These are phyloP conservation scores for Trichomonas vaginalis DNA, from an alignment of 208 protist species.

Conservation along the genomic window DNA sequence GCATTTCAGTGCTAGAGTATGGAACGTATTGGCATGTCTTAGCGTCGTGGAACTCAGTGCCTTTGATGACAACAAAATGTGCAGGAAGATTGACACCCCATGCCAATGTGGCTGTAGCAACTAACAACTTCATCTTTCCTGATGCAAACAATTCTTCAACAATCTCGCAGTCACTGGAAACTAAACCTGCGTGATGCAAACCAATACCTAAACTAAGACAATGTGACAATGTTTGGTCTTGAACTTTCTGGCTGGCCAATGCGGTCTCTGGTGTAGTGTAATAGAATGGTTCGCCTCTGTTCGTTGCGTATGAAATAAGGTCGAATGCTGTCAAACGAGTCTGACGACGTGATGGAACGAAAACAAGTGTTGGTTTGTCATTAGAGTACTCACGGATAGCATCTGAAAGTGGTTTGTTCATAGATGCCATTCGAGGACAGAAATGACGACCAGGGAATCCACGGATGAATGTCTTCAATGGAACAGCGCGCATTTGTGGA, in stretches of 20 bases:
- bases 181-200: constrained; percentile 90
- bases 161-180: constrained; percentile 46
- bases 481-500: constrained; percentile 30
- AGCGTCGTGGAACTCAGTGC: constrained; percentile 95
- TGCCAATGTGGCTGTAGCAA: constrained; percentile 97
- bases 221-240: constrained; percentile 50
- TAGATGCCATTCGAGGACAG: constrained; percentile 93
- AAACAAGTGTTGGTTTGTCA: constrained; percentile 87
- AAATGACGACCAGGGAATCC: constrained; percentile 87
- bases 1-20: constrained; percentile 94
- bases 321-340: background rate
- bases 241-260: background rate
- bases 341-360: constrained; percentile 85
- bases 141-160: constrained; percentile 35
- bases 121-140: constrained; percentile 46
- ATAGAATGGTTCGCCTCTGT: background rate
- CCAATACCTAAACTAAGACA: constrained; percentile 92
- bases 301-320: background rate
- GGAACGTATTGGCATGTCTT: constrained; percentile 85
- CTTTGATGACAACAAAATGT: constrained; percentile 98
- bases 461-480: constrained; percentile 42
- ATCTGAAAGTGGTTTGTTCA: constrained; percentile 96
- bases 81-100: constrained; percentile 99
- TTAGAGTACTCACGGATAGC: constrained; percentile 48
- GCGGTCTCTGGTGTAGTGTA: background rate